Evolutionary conservation across 73 alveolate species (phyloP).

Genomic region (Durusdinium trenchii): DNA sequence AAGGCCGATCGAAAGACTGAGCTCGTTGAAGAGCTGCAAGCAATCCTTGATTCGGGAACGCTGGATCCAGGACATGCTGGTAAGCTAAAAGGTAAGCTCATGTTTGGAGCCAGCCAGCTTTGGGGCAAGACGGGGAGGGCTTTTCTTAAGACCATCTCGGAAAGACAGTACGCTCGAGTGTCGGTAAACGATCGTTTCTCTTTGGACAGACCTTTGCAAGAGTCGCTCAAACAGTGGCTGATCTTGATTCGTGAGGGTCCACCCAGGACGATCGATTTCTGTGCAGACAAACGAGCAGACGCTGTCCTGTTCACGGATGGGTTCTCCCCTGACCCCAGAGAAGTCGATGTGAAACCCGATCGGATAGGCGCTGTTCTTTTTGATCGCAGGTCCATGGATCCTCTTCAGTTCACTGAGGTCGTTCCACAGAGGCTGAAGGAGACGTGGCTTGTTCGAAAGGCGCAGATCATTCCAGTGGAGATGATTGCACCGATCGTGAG

Average conservation of each 20-base stretch:
- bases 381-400: not conserved
- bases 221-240: not conserved
- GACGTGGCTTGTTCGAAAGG: not conserved
- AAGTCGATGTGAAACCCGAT: not conserved
- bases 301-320: constrained; percentile 14
- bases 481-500: not conserved
- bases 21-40: not conserved
- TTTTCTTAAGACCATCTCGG: not conserved
- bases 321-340: not conserved
- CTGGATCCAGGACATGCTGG: constrained; percentile 44
- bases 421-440: not conserved
- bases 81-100: no score
- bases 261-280: not conserved
- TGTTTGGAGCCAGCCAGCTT: no score
- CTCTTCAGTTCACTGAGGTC: constrained; percentile 1
- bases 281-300: not conserved
- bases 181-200: no score
- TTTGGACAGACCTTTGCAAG: not conserved
- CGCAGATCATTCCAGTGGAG: not conserved
- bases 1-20: not conserved
- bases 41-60: not conserved
- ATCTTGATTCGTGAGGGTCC: not conserved
- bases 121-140: constrained; percentile 64
- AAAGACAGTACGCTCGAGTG: not conserved
- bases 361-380: not conserved